A percentile compares a stretch with the other conserved stretches of the same genome.
These are phyloP conservation scores for Triticum urartu DNA, from an alignment of 176 grass and related monocot genomes.

Conservation along the genomic window DNA sequence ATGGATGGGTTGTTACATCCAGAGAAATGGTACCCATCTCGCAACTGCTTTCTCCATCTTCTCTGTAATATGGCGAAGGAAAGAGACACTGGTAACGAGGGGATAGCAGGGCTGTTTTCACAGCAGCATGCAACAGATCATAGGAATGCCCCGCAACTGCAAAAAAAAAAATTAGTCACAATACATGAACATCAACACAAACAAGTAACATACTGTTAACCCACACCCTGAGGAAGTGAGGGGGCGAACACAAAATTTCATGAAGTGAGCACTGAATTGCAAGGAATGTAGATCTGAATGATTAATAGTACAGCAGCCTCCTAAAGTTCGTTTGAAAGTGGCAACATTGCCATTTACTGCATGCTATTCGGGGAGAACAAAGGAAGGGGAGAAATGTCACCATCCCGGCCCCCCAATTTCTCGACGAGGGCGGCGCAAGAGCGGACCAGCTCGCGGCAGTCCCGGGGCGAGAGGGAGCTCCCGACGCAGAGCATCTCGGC, in stretches of 20 bases:
- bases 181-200: neutral
- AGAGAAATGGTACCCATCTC: constrained; percentile 33
- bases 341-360: neutral
- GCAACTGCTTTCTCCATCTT: constrained; percentile 24
- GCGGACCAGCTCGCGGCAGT: constrained; percentile 52
- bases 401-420: constrained; percentile 48
- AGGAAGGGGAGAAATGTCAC: neutral
- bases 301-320: neutral
- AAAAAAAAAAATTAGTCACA: constrained; percentile 13
- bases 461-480: constrained; percentile 42
- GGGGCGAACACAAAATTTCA: neutral
- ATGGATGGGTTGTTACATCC: constrained; percentile 41
- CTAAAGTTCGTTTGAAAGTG: neutral
- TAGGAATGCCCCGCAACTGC: constrained; percentile 38
- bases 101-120: constrained; percentile 44
- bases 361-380: neutral
- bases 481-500: constrained; percentile 49
- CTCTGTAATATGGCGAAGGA: constrained; percentile 41
- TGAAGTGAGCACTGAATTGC: neutral
- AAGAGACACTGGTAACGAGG: constrained; percentile 41
- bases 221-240: neutral
- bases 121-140: constrained; percentile 52
- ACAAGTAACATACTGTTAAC: neutral
- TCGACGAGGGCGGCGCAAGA: constrained; percentile 42
- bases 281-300: neutral